A percentile compares a stretch with the other conserved stretches of the same genome.
These are phyloP conservation scores for Glomus cerebriforme DNA, from an alignment of 192 early-diverging fungal genomes.

Conservation along the genomic window DNA sequence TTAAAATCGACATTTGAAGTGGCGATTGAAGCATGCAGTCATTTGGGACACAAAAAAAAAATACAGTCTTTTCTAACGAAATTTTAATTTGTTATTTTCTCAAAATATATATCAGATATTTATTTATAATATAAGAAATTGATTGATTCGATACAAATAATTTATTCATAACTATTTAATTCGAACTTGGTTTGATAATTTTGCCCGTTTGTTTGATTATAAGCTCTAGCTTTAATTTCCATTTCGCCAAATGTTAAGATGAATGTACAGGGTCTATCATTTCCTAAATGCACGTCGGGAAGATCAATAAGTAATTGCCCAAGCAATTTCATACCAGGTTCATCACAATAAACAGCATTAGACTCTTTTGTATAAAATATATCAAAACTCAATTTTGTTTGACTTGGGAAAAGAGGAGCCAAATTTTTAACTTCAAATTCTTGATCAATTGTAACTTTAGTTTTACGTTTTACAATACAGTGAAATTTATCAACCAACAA, in stretches of 20 bases:
- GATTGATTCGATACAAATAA: too few species aligned
- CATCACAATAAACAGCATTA: not conserved
- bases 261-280: not conserved
- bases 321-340: not conserved
- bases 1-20: too few species aligned
- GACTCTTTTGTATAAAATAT: not conserved
- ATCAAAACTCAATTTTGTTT: not conserved
- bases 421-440: not conserved
- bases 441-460: not conserved
- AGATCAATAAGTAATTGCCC: not conserved
- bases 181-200: not conserved
- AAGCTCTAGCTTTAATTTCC: conserved; percentile 5
- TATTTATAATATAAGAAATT: too few species aligned
- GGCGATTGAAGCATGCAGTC: too few species aligned
- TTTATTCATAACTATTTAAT: not conserved
- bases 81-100: too few species aligned
- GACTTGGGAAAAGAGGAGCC: not conserved
- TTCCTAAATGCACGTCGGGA: not conserved
- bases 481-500: not conserved
- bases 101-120: too few species aligned
- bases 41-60: too few species aligned
- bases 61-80: too few species aligned
- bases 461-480: not conserved
- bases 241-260: not conserved
- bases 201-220: not conserved